A percentile compares a stretch with the other conserved stretches of the same genome.
These are phyloP conservation scores for Porodaedalea pini DNA, from an alignment of 1,284 basidiomycete genomes.

Conservation along the genomic window DNA sequence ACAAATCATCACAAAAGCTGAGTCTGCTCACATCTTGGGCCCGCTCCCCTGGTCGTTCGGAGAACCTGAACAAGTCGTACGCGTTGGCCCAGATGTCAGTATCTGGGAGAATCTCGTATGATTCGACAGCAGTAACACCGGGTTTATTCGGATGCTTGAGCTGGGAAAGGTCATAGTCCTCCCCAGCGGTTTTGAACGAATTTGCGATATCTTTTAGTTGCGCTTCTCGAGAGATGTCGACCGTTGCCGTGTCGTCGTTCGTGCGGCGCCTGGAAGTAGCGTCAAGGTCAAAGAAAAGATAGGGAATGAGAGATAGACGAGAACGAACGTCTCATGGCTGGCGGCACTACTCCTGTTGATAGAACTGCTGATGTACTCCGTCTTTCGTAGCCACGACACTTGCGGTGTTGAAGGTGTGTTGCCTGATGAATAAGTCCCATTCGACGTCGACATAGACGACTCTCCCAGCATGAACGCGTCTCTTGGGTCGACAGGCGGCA, in stretches of 20 bases:
- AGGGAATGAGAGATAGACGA: background rate
- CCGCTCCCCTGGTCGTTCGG: conserved; percentile 81
- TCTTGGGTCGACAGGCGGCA: conserved; percentile 65
- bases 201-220: conserved; percentile 82
- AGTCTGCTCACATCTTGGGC: conserved; percentile 49
- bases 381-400: conserved; percentile 87
- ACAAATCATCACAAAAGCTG: conserved; percentile 9
- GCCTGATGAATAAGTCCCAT: conserved; percentile 37
- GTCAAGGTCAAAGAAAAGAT: conserved; percentile 14
- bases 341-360: conserved; percentile 42
- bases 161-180: conserved; percentile 51
- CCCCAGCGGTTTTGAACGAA: conserved; percentile 69
- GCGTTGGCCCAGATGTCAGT: conserved; percentile 85
- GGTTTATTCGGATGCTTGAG: conserved; percentile 81
- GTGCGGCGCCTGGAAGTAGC: conserved; percentile 43
- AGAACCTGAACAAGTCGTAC: conserved; percentile 86
- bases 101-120: conserved; percentile 85
- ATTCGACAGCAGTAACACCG: conserved; percentile 73
- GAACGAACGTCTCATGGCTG: conserved; percentile 55
- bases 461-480: conserved; percentile 70
- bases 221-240: conserved; percentile 75
- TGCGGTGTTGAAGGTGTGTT: conserved; percentile 50
- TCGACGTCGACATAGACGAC: conserved; percentile 42
- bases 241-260: conserved; percentile 37
- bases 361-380: conserved; percentile 76